Conservation (phyloP, 768 basidiomycete genomes). For the Psilocybe tampanensis region DNA sequence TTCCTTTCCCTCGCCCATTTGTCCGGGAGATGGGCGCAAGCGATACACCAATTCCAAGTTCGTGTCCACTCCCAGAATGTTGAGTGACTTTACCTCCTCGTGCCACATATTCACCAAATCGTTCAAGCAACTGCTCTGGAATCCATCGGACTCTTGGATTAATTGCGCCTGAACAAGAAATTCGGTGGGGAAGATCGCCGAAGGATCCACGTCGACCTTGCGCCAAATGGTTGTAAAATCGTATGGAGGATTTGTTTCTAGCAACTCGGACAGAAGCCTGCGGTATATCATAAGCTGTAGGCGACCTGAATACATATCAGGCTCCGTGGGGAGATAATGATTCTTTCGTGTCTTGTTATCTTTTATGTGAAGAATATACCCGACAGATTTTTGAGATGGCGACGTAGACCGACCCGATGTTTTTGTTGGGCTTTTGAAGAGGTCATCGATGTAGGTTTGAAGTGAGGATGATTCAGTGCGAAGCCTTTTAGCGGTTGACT, state of each 20-base stretch:
- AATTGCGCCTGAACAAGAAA: constrained; percentile 50
- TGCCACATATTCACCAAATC: constrained; percentile 38
- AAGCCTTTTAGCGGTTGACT: constrained; percentile 3
- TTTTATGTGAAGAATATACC: constrained; percentile 43
- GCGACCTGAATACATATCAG: constrained; percentile 59
- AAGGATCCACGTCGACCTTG: constrained; percentile 44
- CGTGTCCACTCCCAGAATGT: constrained; percentile 37
- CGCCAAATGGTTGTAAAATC: constrained; percentile 59
- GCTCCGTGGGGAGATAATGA: constrained; percentile 51
- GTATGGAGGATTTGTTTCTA: constrained; percentile 44
- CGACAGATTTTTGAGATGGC: neutral
- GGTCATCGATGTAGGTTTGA: constrained; percentile 14
- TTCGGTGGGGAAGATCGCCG: constrained; percentile 44
- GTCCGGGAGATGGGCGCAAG: constrained; percentile 27
- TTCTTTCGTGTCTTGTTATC: constrained; percentile 74
- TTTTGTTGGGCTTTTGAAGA: constrained; percentile 17
- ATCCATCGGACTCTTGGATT: constrained; percentile 20
- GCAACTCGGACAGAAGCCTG: constrained; percentile 58
- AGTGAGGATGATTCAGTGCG: constrained; percentile 1
- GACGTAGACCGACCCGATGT: neutral
- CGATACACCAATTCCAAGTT: constrained; percentile 57
- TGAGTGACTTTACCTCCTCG: constrained; percentile 26
- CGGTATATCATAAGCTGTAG: constrained; percentile 82
- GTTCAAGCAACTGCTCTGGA: constrained; percentile 35
- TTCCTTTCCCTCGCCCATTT: constrained; percentile 21